Evolutionary conservation across 108 stramenopile genomes (phyloP).

Genomic region (Nannochloropsis salina): DNA sequence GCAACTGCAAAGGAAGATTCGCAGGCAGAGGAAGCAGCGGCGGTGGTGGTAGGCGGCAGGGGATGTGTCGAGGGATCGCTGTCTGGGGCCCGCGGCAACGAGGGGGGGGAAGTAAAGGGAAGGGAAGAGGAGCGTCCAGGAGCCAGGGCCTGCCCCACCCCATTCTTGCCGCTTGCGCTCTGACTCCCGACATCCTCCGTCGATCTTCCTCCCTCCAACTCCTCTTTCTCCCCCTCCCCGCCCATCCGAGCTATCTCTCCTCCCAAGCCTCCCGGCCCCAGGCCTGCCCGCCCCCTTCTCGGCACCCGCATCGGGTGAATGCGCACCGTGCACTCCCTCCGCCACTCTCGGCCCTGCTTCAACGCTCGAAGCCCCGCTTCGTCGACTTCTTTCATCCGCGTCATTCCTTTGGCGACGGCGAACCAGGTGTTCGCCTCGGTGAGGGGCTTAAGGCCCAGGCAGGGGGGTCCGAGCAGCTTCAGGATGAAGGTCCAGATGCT

Average conservation of each 20-base stretch:
- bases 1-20: background rate
- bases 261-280: background rate
- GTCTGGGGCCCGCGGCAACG: too few species aligned
- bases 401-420: background rate
- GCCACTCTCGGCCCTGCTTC: background rate
- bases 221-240: background rate
- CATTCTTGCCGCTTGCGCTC: background rate
- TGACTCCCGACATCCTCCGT: background rate
- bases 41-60: background rate
- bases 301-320: background rate
- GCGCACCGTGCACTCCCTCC: background rate
- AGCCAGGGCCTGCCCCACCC: too few species aligned
- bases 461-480: background rate
- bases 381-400: background rate
- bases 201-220: background rate
- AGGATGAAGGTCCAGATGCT: background rate
- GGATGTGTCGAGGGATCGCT: background rate
- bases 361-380: background rate
- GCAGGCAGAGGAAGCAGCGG: background rate
- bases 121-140: background rate
- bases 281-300: background rate
- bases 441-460: background rate
- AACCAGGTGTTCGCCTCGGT: background rate
- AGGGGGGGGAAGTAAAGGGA: background rate
- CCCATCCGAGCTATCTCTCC: background rate